phyloP scores from a whole-genome alignment of 2,329 filamentous ascomycete species.

The Epichloe bromicola region DNA sequence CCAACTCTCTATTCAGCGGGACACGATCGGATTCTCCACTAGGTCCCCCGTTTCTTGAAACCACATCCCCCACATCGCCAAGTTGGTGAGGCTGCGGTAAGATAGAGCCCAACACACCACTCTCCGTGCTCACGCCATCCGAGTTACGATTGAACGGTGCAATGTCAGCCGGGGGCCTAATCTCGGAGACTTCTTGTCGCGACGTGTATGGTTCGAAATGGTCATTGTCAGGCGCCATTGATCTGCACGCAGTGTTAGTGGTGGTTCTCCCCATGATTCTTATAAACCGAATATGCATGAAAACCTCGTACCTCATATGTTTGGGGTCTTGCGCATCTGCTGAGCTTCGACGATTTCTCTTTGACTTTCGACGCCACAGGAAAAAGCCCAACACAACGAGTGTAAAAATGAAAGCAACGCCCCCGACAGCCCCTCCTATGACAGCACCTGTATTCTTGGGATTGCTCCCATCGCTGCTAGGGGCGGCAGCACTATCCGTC shows the following conservation, averaged over 20 bases:
- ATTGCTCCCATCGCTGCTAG: constrained; percentile 14
- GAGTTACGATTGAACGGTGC: constrained; percentile 7
- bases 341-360: not conserved
- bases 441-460: constrained; percentile 34
- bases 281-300: not conserved
- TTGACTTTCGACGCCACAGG: constrained; percentile 24
- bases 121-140: constrained; percentile 3
- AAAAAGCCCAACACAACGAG: constrained; percentile 30
- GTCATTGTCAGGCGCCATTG: constrained; percentile 13
- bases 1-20: constrained; percentile 27
- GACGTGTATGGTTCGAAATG: constrained; percentile 17
- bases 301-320: constrained; percentile 26
- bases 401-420: constrained; percentile 31
- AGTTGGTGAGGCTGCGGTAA: constrained; percentile 1
- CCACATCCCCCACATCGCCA: constrained; percentile 1
- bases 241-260: constrained; percentile 15
- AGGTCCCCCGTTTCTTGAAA: constrained; percentile 13
- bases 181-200: constrained; percentile 15
- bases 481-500: constrained; percentile 14
- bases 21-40: constrained; percentile 22
- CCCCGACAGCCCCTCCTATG: constrained; percentile 41
- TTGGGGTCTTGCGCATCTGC: constrained; percentile 17
- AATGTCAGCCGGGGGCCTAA: not conserved
- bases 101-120: not conserved
- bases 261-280: not conserved